Conservation (phyloP, 345 rosid genomes). For the Durio zibethinus region DNA sequence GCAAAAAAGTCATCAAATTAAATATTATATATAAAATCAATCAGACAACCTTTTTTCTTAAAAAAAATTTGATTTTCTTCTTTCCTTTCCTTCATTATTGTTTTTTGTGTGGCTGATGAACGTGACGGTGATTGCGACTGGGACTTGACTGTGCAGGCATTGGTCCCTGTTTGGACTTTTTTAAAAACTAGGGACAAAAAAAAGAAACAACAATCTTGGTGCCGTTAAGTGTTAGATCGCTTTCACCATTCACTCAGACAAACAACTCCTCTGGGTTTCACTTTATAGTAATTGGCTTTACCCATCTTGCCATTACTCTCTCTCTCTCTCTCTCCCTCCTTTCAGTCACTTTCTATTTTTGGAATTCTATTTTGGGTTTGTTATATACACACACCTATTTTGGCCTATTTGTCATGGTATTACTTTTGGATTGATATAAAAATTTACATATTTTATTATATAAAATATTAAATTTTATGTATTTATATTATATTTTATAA, state of each 20-base stretch:
- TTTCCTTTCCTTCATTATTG: too few relatives aligned
- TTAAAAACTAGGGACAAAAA: too few relatives aligned
- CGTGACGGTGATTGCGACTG: slow-evolving; percentile 18
- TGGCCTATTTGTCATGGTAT: too few relatives aligned
- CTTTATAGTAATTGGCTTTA: slow-evolving; percentile 11
- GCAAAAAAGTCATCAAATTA: neutral
- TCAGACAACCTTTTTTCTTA: neutral
- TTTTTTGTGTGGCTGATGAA: neutral
- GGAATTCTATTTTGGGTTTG: slow-evolving; percentile 9
- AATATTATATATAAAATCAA: too few relatives aligned
- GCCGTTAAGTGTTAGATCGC: slow-evolving; percentile 25
- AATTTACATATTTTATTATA: too few relatives aligned
- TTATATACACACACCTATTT: neutral
- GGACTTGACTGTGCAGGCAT: slow-evolving; percentile 25
- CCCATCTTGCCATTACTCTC: neutral
- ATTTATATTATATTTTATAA: too few relatives aligned
- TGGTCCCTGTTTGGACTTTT: neutral
- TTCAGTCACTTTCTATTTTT: slow-evolving; percentile 27
- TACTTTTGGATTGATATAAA: too few relatives aligned
- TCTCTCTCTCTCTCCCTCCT: neutral
- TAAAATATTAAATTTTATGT: too few relatives aligned
- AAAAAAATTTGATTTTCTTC: neutral
- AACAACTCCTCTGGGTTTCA: slow-evolving; percentile 11
- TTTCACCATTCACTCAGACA: slow-evolving; percentile 28
- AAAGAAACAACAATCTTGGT: neutral